A percentile compares a stretch with the other conserved stretches of the same genome.
phyloP scores from a whole-genome alignment of 345 rosid species.

The Salix udensis region DNA sequence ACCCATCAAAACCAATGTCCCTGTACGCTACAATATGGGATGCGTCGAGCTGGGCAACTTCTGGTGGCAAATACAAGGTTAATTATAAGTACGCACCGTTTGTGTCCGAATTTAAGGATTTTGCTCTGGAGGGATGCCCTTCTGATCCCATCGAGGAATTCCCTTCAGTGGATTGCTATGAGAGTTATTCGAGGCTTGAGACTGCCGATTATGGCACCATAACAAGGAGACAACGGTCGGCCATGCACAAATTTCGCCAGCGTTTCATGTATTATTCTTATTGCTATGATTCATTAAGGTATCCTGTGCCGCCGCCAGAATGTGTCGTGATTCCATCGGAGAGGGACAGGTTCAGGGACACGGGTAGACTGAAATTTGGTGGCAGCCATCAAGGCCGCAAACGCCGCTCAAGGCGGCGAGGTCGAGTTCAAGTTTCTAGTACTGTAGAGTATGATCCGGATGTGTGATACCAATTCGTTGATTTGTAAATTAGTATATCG shows the following conservation, averaged over 20 bases:
- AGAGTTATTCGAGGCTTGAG: conserved; percentile 29
- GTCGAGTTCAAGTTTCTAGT: neutral
- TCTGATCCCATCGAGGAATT: conserved; percentile 55
- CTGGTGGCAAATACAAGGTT: conserved; percentile 70
- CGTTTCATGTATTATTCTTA: conserved; percentile 84
- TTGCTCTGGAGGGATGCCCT: conserved; percentile 67
- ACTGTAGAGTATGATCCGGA: neutral
- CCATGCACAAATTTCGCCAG: conserved; percentile 70
- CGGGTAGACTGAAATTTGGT: conserved; percentile 71
- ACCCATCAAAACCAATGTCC: conserved; percentile 84
- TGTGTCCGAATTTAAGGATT: conserved; percentile 56
- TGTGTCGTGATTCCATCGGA: conserved; percentile 55
- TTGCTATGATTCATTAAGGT: conserved; percentile 66
- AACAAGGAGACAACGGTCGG: conserved; percentile 30
- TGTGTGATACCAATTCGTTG: conserved; percentile 2
- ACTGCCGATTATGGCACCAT: conserved; percentile 41
- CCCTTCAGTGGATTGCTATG: conserved; percentile 33
- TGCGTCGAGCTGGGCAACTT: conserved; percentile 88
- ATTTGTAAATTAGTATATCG: neutral
- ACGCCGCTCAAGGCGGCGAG: conserved; percentile 29
- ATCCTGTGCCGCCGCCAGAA: conserved; percentile 54
- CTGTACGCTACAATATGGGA: conserved; percentile 97
- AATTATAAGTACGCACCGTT: conserved; percentile 77
- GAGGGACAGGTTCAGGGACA: conserved; percentile 49
- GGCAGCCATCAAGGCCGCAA: conserved; percentile 48